These are phyloP conservation scores for Orbilia ellipsospora DNA, from an alignment of 2,329 filamentous ascomycete genomes.

Conservation along the genomic window DNA sequence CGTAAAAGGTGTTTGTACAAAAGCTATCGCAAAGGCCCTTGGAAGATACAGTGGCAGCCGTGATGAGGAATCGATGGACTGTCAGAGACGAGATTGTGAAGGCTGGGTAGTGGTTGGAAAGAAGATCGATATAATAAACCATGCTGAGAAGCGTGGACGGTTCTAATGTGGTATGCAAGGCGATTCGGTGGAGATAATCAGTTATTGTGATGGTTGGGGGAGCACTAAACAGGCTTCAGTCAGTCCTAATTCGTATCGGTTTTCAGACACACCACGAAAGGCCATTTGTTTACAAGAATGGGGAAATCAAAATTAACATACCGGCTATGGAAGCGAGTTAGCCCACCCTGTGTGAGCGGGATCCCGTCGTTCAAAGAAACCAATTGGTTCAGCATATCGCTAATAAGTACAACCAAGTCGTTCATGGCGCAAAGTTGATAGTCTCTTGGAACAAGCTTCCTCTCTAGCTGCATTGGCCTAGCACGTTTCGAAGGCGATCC, in stretches of 20 bases:
- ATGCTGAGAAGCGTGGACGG: slow-evolving; percentile 96
- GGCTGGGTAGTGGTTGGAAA: slow-evolving; percentile 89
- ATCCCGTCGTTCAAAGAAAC: slow-evolving; percentile 92
- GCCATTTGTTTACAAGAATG: slow-evolving; percentile 37
- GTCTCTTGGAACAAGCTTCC: slow-evolving; percentile 73
- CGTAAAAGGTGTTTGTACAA: slow-evolving; percentile 98
- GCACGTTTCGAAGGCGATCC: slow-evolving; percentile 67
- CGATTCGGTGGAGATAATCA: slow-evolving; percentile 91
- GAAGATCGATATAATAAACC: slow-evolving; percentile 97
- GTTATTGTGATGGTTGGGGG: slow-evolving; percentile 92
- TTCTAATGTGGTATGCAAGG: slow-evolving; percentile 91
- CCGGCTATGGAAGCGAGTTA: slow-evolving; percentile 96
- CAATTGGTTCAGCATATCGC: slow-evolving; percentile 94
- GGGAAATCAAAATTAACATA: slow-evolving; percentile 63
- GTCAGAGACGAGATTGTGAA: slow-evolving; percentile 97
- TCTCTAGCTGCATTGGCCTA: slow-evolving; percentile 65
- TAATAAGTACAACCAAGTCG: slow-evolving; percentile 88
- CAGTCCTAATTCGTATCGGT: slow-evolving; percentile 50
- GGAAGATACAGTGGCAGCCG: slow-evolving; percentile 91
- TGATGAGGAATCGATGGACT: slow-evolving; percentile 96
- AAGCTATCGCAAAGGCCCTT: slow-evolving; percentile 97
- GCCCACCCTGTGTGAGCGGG: slow-evolving; percentile 82
- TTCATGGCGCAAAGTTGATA: slow-evolving; percentile 86
- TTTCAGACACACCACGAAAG: slow-evolving; percentile 39
- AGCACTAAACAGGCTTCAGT: slow-evolving; percentile 64